These are phyloP conservation scores for Suillus placidus DNA, from an alignment of 768 basidiomycete genomes.

Conservation along the genomic window DNA sequence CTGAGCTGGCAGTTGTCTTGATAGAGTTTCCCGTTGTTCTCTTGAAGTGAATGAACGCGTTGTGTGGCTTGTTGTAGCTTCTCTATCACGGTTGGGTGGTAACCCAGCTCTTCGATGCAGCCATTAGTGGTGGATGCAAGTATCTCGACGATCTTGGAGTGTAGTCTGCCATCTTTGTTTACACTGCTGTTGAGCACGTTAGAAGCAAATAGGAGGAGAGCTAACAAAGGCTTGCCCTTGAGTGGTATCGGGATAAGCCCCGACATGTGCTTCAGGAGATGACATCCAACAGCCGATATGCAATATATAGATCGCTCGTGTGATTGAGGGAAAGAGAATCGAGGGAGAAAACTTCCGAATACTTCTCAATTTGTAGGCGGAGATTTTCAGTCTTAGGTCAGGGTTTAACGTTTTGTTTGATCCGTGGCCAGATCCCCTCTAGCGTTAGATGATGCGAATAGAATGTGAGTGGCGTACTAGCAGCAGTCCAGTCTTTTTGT, in stretches of 20 bases:
- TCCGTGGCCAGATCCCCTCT: neutral
- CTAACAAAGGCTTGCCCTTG: neutral
- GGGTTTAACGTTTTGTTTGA: neutral
- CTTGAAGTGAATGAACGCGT: conserved; percentile 35
- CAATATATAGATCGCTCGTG: neutral
- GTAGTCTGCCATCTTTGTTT: conserved; percentile 20
- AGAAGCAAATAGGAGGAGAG: neutral
- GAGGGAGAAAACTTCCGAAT: neutral
- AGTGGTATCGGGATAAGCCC: neutral
- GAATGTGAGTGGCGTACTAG: neutral
- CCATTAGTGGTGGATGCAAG: conserved; percentile 48
- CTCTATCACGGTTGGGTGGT: conserved; percentile 43
- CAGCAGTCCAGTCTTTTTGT: neutral
- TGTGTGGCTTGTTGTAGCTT: conserved; percentile 25
- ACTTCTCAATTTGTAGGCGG: neutral
- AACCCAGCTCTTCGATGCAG: conserved; percentile 50
- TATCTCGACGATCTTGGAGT: conserved; percentile 43
- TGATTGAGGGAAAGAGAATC: neutral
- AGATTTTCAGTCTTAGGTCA: neutral
- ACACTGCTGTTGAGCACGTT: neutral
- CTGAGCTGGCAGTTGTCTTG: conserved; percentile 42
- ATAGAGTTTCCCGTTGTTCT: conserved; percentile 37
- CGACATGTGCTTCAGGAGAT: neutral
- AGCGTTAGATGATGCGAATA: neutral
- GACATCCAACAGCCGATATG: neutral